These are phyloP conservation scores for Hymenoscyphus linearis DNA, from an alignment of 2,329 filamentous ascomycete species.

Conservation along the genomic window DNA sequence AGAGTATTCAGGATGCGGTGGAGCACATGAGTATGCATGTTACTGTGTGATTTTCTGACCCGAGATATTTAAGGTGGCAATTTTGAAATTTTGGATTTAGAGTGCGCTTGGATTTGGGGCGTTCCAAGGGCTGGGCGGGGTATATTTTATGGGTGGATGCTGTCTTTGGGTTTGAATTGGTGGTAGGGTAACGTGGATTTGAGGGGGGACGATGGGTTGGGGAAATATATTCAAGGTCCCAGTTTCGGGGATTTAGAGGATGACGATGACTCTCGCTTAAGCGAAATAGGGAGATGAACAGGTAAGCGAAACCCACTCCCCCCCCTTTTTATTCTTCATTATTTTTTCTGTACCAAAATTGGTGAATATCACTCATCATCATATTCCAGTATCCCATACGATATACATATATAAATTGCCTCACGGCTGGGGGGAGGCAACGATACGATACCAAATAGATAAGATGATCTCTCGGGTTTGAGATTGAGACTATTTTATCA, in stretches of 20 bases:
- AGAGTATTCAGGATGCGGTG: constrained; percentile 31
- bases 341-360: too few species aligned
- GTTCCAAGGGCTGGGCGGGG: too few species aligned
- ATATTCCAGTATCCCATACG: not conserved
- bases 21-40: constrained; percentile 34
- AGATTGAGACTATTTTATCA: too few species aligned
- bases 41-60: constrained; percentile 18
- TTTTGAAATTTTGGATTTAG: too few species aligned
- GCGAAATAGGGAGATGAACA: not conserved
- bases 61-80: too few species aligned
- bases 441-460: too few species aligned
- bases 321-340: not conserved
- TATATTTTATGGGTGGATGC: too few species aligned
- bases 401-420: not conserved
- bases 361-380: not conserved
- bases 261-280: not conserved
- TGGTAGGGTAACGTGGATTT: too few species aligned
- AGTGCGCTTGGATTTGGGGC: not conserved
- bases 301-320: not conserved
- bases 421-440: not conserved
- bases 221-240: too few species aligned
- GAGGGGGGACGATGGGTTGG: too few species aligned
- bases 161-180: too few species aligned
- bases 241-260: not conserved
- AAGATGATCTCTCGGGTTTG: too few species aligned